Evolutionary conservation across 306 rosid species (phyloP).

Genomic region (Cajanus cajan): DNA sequence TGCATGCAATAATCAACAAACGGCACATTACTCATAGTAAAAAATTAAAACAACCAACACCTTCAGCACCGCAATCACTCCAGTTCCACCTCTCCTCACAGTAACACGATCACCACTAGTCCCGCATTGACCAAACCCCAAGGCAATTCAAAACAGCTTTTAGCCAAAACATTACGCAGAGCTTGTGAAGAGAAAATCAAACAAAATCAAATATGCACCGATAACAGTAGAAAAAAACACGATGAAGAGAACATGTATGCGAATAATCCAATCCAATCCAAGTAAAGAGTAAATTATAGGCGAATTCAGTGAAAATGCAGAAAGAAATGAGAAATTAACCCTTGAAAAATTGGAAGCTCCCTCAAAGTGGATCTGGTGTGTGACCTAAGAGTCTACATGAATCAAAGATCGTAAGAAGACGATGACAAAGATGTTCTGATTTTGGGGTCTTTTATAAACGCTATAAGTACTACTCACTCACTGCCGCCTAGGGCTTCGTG

Average conservation of each 20-base stretch:
- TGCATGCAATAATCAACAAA: neutral
- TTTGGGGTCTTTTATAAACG: neutral
- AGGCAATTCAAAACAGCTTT: neutral
- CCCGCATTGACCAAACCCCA: neutral
- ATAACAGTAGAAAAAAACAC: neutral
- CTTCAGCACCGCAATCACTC: neutral
- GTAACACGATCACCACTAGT: neutral
- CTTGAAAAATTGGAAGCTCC: neutral
- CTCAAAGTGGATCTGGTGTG: neutral
- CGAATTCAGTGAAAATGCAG: neutral
- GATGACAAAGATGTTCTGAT: neutral
- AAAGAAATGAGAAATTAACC: slow-evolving; percentile 15
- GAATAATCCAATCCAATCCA: neutral
- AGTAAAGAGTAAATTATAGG: neutral
- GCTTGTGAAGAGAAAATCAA: neutral
- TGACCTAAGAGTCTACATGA: neutral
- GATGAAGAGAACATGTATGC: neutral
- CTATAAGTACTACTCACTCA: neutral
- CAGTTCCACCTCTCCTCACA: neutral
- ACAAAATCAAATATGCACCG: neutral
- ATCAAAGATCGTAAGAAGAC: neutral
- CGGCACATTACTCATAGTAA: neutral
- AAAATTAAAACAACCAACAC: neutral
- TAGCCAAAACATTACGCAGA: neutral
- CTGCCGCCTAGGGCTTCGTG: neutral